phyloP scores from a whole-genome alignment of 768 basidiomycete species.

The Podaxis sp. region DNA sequence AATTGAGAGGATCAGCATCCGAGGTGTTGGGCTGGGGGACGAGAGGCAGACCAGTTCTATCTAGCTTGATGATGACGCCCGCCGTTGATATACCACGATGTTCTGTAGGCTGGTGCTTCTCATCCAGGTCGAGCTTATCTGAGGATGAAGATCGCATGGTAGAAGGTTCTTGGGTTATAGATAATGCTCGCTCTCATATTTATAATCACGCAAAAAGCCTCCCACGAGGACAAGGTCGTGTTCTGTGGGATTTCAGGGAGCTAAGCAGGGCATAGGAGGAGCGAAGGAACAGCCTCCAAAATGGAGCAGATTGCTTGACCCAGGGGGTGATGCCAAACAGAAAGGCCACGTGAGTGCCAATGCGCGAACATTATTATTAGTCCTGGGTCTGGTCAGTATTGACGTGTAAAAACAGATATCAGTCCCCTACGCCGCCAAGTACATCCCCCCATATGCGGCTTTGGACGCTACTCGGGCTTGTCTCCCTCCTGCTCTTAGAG shows the following conservation, averaged over 20 bases:
- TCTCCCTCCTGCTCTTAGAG: constrained; percentile 30
- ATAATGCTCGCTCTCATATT: not conserved
- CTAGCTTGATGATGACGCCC: not conserved
- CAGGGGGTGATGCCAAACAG: not conserved
- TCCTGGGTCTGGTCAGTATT: not conserved
- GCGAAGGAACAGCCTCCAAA: not conserved
- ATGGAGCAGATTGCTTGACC: not conserved
- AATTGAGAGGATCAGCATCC: constrained; percentile 35
- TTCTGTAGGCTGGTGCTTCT: not conserved
- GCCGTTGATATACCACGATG: not conserved
- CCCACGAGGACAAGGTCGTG: not conserved
- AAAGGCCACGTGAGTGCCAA: constrained; percentile 6
- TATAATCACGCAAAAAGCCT: not conserved
- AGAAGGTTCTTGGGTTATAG: not conserved
- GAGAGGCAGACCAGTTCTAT: constrained; percentile 3
- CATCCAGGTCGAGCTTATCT: not conserved
- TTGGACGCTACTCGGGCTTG: constrained; percentile 29
- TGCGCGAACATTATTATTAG: not conserved
- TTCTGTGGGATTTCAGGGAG: constrained; percentile 3
- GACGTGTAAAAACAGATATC: constrained; percentile 8
- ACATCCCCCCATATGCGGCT: constrained; percentile 26
- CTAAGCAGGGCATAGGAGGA: not conserved
- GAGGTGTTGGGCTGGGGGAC: constrained; percentile 5
- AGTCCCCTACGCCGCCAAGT: not conserved
- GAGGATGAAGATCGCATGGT: not conserved